Conservation (phyloP, 768 basidiomycete genomes). For the Serpula lacrymans region DNA sequence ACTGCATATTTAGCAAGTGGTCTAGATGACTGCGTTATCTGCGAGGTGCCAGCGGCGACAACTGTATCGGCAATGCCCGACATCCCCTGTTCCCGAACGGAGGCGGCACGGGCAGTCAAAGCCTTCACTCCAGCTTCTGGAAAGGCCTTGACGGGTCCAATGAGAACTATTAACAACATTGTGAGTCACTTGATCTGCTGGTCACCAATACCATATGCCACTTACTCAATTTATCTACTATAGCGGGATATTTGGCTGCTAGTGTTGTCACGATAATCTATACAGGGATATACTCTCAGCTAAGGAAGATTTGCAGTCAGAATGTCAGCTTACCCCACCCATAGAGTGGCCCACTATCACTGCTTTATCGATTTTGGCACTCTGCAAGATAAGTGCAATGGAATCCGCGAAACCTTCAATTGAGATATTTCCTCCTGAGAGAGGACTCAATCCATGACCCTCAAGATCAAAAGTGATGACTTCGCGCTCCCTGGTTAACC, state of each 20-base stretch:
- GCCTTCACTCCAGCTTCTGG: constrained; percentile 1
- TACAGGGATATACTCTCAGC: not conserved
- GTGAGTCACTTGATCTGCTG: not conserved
- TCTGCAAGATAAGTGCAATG: not conserved
- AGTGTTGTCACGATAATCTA: not conserved
- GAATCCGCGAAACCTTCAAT: not conserved
- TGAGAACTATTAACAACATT: not conserved
- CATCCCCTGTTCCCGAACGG: not conserved
- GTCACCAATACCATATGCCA: too few species aligned
- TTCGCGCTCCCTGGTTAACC: not conserved
- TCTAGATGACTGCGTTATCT: not conserved
- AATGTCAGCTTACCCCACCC: not conserved
- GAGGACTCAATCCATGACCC: not conserved
- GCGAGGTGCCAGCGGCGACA: not conserved
- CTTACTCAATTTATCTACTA: not conserved
- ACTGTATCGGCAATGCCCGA: not conserved
- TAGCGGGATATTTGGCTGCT: not conserved
- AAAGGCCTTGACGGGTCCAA: constrained; percentile 1
- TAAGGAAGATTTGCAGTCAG: not conserved
- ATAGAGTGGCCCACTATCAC: not conserved
- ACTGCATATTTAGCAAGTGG: not conserved
- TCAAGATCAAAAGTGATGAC: constrained; percentile 1
- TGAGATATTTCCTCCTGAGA: not conserved
- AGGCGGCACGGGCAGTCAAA: not conserved
- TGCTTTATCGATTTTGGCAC: not conserved